Evolutionary conservation across 768 basidiomycete species (phyloP).

Genomic region (Nidularia pulvinata): DNA sequence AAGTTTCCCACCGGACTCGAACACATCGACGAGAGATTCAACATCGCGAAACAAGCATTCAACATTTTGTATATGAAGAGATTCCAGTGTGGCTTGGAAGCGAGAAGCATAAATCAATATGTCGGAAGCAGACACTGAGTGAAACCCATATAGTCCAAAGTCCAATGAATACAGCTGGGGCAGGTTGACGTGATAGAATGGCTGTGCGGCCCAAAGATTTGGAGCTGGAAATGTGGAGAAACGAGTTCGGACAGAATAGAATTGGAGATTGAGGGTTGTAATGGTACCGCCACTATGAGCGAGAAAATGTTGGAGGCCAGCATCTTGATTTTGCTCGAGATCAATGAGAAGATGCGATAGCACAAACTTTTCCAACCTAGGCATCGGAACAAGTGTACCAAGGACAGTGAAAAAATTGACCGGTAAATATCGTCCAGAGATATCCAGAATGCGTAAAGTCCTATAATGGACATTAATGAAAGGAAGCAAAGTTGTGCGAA

Average conservation of each 20-base stretch:
- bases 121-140: not conserved
- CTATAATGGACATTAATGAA: slow-evolving; percentile 17
- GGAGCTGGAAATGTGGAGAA: not conserved
- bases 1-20: not conserved
- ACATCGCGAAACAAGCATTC: not conserved
- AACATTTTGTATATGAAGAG: not conserved
- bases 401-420: slow-evolving; percentile 11
- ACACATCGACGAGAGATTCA: not conserved
- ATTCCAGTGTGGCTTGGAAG: not conserved
- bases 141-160: not conserved
- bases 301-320: slow-evolving; percentile 16
- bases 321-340: slow-evolving; percentile 9
- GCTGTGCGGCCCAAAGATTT: not conserved
- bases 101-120: not conserved
- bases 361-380: slow-evolving; percentile 12
- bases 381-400: slow-evolving; percentile 6
- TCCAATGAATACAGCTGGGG: not conserved
- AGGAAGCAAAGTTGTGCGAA: slow-evolving; percentile 12
- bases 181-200: not conserved
- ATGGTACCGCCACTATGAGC: slow-evolving; percentile 12
- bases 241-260: not conserved
- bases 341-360: slow-evolving; percentile 11
- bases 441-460: slow-evolving; percentile 9
- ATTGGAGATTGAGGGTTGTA: slow-evolving; percentile 8
- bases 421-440: slow-evolving; percentile 9